Percentiles rank a stretch among this genome's conserved stretches.
phyloP scores from a whole-genome alignment of 257 asterid genomes.

The Solanum tarijense region DNA sequence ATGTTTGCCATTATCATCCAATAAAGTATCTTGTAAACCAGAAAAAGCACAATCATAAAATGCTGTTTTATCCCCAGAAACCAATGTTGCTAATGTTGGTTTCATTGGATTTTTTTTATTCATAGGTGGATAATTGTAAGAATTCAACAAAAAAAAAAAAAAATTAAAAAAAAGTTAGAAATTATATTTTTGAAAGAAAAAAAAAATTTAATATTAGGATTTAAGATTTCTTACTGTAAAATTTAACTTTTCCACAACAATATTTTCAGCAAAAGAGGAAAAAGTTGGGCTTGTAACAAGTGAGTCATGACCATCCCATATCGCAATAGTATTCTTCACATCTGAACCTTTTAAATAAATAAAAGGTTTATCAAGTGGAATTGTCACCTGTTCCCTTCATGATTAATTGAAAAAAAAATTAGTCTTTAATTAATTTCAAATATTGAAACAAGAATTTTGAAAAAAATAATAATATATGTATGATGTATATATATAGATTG shows the following conservation, averaged over 20 bases:
- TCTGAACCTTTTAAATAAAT: constrained; percentile 41
- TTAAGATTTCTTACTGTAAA: constrained; percentile 8
- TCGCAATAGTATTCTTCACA: constrained; percentile 9
- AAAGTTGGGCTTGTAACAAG: constrained; percentile 28
- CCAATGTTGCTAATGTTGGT: constrained; percentile 33
- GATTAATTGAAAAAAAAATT: background rate
- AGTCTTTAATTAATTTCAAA: background rate
- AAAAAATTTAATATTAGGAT: background rate
- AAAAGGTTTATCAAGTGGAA: constrained; percentile 31
- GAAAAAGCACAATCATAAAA: constrained; percentile 28
- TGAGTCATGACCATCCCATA: constrained; percentile 16
- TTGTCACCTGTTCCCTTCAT: constrained; percentile 31
- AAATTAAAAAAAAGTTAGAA: background rate
- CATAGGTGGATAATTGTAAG: constrained; percentile 33
- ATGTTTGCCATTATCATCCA: constrained; percentile 39
- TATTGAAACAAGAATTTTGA: background rate
- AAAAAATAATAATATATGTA: background rate
- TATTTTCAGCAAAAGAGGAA: constrained; percentile 29
- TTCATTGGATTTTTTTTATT: background rate
- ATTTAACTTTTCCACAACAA: constrained; percentile 1
- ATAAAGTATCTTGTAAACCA: constrained; percentile 46
- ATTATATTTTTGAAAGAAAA: background rate
- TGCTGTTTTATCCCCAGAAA: constrained; percentile 35
- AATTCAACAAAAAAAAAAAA: constrained; percentile 14
- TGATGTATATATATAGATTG: background rate